Base-by-base conservation (phyloP, 495 filamentous ascomycete species). In the Penicillium mononematosum region DNA sequence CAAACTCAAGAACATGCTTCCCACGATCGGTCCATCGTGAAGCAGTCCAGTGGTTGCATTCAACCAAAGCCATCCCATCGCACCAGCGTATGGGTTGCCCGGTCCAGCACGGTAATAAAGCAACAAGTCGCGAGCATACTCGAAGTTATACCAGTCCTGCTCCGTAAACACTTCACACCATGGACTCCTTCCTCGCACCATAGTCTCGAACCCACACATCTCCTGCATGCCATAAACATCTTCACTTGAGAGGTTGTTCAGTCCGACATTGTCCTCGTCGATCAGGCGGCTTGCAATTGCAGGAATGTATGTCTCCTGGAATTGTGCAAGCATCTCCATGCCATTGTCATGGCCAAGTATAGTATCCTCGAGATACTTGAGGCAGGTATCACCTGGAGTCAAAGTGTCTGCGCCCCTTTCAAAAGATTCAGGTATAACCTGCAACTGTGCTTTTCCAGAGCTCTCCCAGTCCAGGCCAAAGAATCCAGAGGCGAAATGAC, bases 191-290 rank as follows among this genome's bases (percentile, higher is more conserved):
- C 83, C 83, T 51, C 81, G 71, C 1, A 77, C 78, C 8, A 75
- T 74, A 1, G 70, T 81, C 64, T 86, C 83, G 52, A 84, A 86
- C 14, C 82, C 83, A 58, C 83, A 85, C 71, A 84, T 78, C 55
- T 84, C 81, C 58, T 85, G 83, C 83, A 86, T 85, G 54, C 74
- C 75, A 61, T 78, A 85, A 29, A 86, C 60, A 51, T 85, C 82
- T 9, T 61, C 55, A 45, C 80, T 72, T 1, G 66, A 71, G 25
- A 80, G 65, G 22, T 54, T 36, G 1, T 57, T 62, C 0, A 79
- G 64, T 5, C 62, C 73, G 5, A 70, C 62, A 46, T 84, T 85
- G 2, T 46, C 36, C 46, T 72, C 55, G 27, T 79, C 52, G 19
- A 69, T 48, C 6, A 86, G 64, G 36, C 83, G 71, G 7, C 74